Percentiles rank a stretch among this genome's conserved stretches.
Evolutionary conservation across 2,329 filamentous ascomycete species (phyloP).

Genomic region (Bipolaris victoriae): DNA sequence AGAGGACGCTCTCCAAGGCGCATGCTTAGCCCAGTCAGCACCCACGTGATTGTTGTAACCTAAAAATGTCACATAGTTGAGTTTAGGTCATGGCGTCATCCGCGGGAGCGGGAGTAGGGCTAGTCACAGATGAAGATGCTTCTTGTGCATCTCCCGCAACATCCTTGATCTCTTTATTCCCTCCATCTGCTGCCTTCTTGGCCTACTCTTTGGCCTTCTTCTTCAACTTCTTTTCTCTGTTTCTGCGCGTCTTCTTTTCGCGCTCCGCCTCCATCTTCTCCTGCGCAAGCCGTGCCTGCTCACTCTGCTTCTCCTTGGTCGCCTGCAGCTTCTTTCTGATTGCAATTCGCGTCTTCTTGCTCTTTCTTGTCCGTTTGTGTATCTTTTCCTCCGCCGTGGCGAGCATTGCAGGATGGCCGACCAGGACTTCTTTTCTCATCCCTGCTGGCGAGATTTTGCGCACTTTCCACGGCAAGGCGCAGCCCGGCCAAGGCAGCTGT

Average conservation of each 20-base stretch:
- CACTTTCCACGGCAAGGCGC: slow-evolving; percentile 47
- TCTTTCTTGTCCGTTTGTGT: slow-evolving; percentile 40
- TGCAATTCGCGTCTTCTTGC: slow-evolving; percentile 46
- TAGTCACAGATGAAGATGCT: not conserved
- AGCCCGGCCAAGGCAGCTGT: slow-evolving; percentile 42
- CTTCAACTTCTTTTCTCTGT: slow-evolving; percentile 49
- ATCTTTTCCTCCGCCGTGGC: slow-evolving; percentile 29
- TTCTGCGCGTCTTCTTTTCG: slow-evolving; percentile 46
- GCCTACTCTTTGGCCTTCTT: slow-evolving; percentile 45
- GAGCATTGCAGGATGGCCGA: slow-evolving; percentile 35
- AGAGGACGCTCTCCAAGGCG: not conserved
- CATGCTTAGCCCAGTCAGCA: not conserved
- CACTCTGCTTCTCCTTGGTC: slow-evolving; percentile 30
- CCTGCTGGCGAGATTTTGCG: slow-evolving; percentile 36
- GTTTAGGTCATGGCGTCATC: not conserved
- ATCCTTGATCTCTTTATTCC: slow-evolving; percentile 4
- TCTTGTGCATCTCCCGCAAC: not conserved
- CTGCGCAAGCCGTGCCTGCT: slow-evolving; percentile 32
- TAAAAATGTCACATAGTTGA: not conserved
- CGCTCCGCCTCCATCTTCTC: slow-evolving; percentile 45
- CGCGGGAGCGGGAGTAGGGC: not conserved
- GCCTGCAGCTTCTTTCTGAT: slow-evolving; percentile 42
- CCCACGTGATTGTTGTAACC: not conserved
- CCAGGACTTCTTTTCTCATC: slow-evolving; percentile 38
- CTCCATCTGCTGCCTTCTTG: slow-evolving; percentile 32